phyloP scores from a whole-genome alignment of 208 protist genomes.

The Angomonas desouzai region DNA sequence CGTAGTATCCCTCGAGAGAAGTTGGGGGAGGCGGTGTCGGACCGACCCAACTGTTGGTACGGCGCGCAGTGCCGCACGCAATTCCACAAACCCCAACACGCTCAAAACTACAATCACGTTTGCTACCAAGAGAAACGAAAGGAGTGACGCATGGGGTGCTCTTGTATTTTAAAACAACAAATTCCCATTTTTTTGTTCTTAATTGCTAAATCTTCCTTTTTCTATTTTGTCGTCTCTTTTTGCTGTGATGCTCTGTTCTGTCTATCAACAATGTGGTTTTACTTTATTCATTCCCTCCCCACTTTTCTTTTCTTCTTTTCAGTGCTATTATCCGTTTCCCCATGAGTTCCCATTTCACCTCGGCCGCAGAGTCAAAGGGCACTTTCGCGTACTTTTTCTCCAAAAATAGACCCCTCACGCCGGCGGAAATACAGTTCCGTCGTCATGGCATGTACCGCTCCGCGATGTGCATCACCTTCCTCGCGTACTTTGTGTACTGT shows the following conservation, averaged over 20 bases:
- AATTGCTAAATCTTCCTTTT: background rate
- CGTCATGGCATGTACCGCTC: slow-evolving; percentile 50
- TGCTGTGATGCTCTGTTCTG: background rate
- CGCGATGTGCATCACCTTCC: slow-evolving; percentile 22
- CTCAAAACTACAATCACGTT: slow-evolving; percentile 84
- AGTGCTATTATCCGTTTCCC: no score
- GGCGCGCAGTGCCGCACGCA: slow-evolving; percentile 83
- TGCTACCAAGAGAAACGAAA: slow-evolving; percentile 88
- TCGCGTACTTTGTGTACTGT: slow-evolving; percentile 84
- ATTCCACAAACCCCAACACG: slow-evolving; percentile 74
- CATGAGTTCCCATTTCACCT: no score
- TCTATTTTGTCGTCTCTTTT: background rate
- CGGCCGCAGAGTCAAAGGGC: no score
- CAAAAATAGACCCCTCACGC: slow-evolving; percentile 27
- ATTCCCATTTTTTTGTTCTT: background rate
- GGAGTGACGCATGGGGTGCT: no score
- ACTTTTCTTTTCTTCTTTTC: no score
- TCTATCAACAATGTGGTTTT: background rate
- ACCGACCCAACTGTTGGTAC: slow-evolving; percentile 84
- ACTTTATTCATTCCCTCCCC: background rate
- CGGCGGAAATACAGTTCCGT: slow-evolving; percentile 50
- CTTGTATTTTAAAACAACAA: no score
- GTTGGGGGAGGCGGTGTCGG: slow-evolving; percentile 54
- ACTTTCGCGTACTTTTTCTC: slow-evolving; percentile 65
- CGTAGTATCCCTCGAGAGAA: slow-evolving; percentile 38